phyloP scores from a whole-genome alignment of 2,329 filamentous ascomycete genomes.

The Zymoseptoria ardabiliae region DNA sequence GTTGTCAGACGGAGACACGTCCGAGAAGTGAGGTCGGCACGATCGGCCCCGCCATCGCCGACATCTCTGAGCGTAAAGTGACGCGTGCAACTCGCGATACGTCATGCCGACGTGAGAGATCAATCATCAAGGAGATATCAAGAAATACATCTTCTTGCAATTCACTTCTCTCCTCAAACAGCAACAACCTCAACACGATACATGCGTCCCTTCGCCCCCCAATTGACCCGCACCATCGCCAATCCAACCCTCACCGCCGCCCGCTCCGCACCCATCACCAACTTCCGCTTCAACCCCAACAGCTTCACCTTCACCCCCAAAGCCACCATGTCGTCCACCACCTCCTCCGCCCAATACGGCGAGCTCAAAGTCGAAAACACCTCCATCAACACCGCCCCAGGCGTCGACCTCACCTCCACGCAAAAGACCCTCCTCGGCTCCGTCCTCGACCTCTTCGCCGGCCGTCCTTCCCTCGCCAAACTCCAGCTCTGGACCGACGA shows the following conservation, averaged over 20 bases:
- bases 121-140: neutral
- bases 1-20: neutral
- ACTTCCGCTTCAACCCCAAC: neutral
- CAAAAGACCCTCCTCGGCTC: conserved; percentile 52
- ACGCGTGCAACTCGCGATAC: neutral
- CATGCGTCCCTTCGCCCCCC: conserved; percentile 10
- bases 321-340: conserved; percentile 19
- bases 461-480: conserved; percentile 51
- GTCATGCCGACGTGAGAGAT: neutral
- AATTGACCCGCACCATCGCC: conserved; percentile 3
- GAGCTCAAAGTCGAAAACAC: conserved; percentile 47
- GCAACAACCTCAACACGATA: neutral
- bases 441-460: conserved; percentile 57
- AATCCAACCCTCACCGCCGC: conserved; percentile 1
- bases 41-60: too few species aligned
- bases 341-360: conserved; percentile 9
- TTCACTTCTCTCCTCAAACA: neutral
- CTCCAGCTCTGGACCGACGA: conserved; percentile 53
- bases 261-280: neutral
- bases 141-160: neutral
- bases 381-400: conserved; percentile 45
- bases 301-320: neutral
- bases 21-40: neutral
- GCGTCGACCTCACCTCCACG: conserved; percentile 43
- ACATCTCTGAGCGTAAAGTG: neutral